A percentile compares a stretch with the other conserved stretches of the same genome.
Evolutionary conservation across 495 filamentous ascomycete species (phyloP).

Genomic region (Talaromyces wortmannii): DNA sequence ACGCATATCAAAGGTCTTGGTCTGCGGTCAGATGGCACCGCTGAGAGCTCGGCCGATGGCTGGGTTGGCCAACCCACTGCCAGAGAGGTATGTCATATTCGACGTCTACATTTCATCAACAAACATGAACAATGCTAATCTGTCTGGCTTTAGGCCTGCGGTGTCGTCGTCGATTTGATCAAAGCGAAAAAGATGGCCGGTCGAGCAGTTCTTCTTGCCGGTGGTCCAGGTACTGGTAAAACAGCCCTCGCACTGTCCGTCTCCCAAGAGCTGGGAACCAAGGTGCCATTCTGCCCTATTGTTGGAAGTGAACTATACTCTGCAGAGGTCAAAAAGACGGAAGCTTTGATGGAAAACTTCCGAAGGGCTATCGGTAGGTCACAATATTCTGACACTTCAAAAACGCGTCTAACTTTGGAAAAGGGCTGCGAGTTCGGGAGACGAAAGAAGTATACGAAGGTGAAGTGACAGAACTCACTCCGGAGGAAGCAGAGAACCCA

Average conservation of each 20-base stretch:
- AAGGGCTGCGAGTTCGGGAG: slow-evolving; percentile 84
- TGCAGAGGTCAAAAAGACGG: slow-evolving; percentile 97
- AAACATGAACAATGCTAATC: neutral
- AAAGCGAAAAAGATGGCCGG: slow-evolving; percentile 95
- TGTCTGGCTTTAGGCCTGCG: slow-evolving; percentile 61
- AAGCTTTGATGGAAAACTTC: slow-evolving; percentile 98
- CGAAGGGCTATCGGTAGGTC: slow-evolving; percentile 78
- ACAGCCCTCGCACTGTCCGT: slow-evolving; percentile 92
- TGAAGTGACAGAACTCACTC: slow-evolving; percentile 91
- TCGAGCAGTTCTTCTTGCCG: slow-evolving; percentile 84
- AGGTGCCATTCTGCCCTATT: slow-evolving; percentile 96
- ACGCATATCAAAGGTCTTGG: slow-evolving; percentile 96
- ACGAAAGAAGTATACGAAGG: slow-evolving; percentile 98
- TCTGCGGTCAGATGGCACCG: slow-evolving; percentile 71
- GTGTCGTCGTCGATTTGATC: slow-evolving; percentile 91
- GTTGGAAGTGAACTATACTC: slow-evolving; percentile 96
- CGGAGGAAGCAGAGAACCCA: slow-evolving; percentile 97
- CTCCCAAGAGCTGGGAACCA: slow-evolving; percentile 90
- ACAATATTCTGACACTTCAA: neutral
- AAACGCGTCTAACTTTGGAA: slow-evolving; percentile 10
- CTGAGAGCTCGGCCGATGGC: slow-evolving; percentile 67
- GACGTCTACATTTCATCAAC: too few species aligned
- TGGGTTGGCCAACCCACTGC: slow-evolving; percentile 87
- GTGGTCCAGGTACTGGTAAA: slow-evolving; percentile 92
- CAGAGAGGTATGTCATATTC: slow-evolving; percentile 60